Conservation (phyloP, 306 rosid species). For the Quercus agrifolia region DNA sequence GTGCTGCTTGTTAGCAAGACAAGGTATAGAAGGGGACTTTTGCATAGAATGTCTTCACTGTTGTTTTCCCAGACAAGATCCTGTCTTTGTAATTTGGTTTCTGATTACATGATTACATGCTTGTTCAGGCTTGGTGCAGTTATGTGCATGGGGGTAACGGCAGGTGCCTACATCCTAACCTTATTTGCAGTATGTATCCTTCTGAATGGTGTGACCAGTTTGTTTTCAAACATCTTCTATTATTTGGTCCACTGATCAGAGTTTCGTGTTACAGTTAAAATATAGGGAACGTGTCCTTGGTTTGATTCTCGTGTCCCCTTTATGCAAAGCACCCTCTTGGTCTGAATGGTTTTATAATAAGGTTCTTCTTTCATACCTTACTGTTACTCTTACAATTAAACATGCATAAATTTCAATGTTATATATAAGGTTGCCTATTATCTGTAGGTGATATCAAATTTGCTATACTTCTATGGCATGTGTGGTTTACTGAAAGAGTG, state of each 20-base stretch:
- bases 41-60: background rate
- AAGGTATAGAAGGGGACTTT: background rate
- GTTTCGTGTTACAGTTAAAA: constrained; percentile 51
- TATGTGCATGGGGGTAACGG: constrained; percentile 97
- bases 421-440: constrained; percentile 19
- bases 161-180: constrained; percentile 86
- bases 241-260: constrained; percentile 8
- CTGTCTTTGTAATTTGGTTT: constrained; percentile 12
- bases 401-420: constrained; percentile 7
- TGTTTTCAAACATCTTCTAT: background rate
- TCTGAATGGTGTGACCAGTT: background rate
- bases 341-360: constrained; percentile 87
- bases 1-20: background rate
- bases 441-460: constrained; percentile 70
- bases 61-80: constrained; percentile 6
- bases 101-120: constrained; percentile 24
- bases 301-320: constrained; percentile 86
- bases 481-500: constrained; percentile 80
- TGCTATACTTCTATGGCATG: constrained; percentile 81
- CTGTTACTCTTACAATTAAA: background rate
- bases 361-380: constrained; percentile 39
- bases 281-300: constrained; percentile 90
- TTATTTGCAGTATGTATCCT: constrained; percentile 74
- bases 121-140: constrained; percentile 84
- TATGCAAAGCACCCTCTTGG: constrained; percentile 92